Base-by-base conservation (phyloP, 495 filamentous ascomycete species). In the Aspergillus funiculosus region DNA sequence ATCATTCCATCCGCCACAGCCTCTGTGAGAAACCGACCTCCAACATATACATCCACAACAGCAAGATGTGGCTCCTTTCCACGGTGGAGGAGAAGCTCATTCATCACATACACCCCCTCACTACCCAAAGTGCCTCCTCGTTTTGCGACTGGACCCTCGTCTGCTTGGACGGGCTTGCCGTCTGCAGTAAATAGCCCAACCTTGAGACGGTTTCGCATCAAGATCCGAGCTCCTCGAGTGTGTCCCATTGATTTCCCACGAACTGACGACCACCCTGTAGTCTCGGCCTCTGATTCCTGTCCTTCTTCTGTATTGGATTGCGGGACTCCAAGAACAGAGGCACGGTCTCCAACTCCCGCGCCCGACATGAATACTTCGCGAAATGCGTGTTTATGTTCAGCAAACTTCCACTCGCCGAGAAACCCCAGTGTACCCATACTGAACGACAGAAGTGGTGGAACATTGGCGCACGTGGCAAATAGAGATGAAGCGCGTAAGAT, bases 391-490 rank as follows among this genome's bases (percentile, higher is more conserved):
- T 91, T 91, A 61, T 89, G 85, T 52, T 97, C 90, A 8, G 73
- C 70, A 62, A 96, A 96, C 52, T 89, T 91, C 89, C 91, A 97
- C 65, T 97, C 92, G 25, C 91, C 90, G 13, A 98, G 70, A 50
- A 98, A 98, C 0, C 92, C 92, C 1, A 98, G 68, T 0, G 90
- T 90, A 5, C 92, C 92, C 89, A 98, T 95, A 60, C 87, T 91
- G 64, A 98, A 98, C 8, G 84, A 85, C 17, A 98, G 71, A n/a
- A 97, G 83, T 0, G 94, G 92, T 0, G 92, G 92, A 0, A 97
- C 89, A 29, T 79, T 77, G 30, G 76, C 64, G 18, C 83, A 80
- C n/a, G 81, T 85, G 11, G 86, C 83, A 67, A 97, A 98, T 10
- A 98, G 75, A 15, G 87, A 94, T 2, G 89, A 83, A 8, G 92